Base-by-base conservation (phyloP, 1,139 yeast genomes). In the Maudiozyma humilis region DNA sequence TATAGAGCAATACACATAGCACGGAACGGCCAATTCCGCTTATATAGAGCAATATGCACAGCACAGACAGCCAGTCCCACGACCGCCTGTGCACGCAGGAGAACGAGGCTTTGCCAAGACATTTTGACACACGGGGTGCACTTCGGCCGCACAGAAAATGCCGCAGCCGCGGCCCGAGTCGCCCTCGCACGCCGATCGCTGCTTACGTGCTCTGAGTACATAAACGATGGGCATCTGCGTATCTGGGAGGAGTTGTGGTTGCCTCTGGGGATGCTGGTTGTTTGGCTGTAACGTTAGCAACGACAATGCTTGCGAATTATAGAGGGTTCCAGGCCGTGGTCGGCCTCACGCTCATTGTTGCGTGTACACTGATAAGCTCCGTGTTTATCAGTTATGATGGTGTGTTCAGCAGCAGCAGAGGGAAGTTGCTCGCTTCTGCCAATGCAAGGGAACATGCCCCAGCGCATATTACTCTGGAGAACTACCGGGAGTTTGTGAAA, bases 401-500 rank as follows among this genome's bases (percentile, higher is more conserved):
- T 36, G 39, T 36, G 10, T 36, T 36, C 17, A 31, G 17, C 18
- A 8, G 27, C 4, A 16, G 25, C 23, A 20, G 12, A 16, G 12
- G 16, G 8, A 16, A 25, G 13, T 29, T 12, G 15, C 19, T 13
- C 14, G n/a, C 27, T 13, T 2, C 25, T n/a, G 10, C 33, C n/a
- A 13, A n/a, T 6, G n/a, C 19, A 8, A n/a, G 13, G 13, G 18
- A 15, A 23, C n/a, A 6, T 2, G 3, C 16, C 15, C n/a, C 23
- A 2, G n/a, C 19, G 5, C 8, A 32, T 3, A 17, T 58, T 10
- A 49, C 44, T 4, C 41, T 47, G 43, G 36, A 47, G 3, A 57
- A 56, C 40, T 62, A 47, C 43, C 40, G 46, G 13, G 41, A 50
- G 3, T 40, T 46, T 29, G 32, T 54, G 2, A 42, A 50, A 19